Evolutionary conservation across 441 rosid species (phyloP).

Genomic region (Populus tomentosa): DNA sequence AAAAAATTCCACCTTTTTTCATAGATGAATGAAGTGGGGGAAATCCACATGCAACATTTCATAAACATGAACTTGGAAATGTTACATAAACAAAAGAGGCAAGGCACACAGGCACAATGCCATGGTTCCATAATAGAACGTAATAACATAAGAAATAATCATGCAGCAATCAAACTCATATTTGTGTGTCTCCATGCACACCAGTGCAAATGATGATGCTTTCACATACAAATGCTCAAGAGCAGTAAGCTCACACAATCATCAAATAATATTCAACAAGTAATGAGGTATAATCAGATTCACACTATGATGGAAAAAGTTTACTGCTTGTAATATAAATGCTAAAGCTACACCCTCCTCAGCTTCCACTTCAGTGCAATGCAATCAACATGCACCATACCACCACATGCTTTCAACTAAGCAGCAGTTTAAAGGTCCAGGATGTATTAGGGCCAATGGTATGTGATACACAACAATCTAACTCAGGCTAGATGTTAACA

Average conservation of each 20-base stretch:
- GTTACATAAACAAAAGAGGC: neutral
- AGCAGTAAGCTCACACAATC: neutral
- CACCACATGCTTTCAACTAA: neutral
- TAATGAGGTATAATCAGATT: neutral
- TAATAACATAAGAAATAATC: neutral
- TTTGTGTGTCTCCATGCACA: neutral
- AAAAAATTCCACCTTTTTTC: neutral
- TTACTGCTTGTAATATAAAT: neutral
- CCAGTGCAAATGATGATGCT: neutral
- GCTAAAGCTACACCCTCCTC: neutral
- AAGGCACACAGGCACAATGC: neutral
- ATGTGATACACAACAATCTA: neutral
- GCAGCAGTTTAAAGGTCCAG: neutral
- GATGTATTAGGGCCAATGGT: neutral
- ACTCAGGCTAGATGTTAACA: neutral
- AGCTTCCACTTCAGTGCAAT: neutral
- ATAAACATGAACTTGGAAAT: neutral
- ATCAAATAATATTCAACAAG: neutral
- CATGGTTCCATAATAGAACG: neutral
- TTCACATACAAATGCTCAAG: neutral
- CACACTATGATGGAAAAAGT: neutral
- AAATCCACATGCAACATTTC: constrained; percentile 2
- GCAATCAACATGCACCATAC: neutral
- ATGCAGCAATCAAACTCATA: neutral
- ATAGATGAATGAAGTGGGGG: neutral